phyloP scores from a whole-genome alignment of 805 yeast genomes.

The Metschnikowia similis region DNA sequence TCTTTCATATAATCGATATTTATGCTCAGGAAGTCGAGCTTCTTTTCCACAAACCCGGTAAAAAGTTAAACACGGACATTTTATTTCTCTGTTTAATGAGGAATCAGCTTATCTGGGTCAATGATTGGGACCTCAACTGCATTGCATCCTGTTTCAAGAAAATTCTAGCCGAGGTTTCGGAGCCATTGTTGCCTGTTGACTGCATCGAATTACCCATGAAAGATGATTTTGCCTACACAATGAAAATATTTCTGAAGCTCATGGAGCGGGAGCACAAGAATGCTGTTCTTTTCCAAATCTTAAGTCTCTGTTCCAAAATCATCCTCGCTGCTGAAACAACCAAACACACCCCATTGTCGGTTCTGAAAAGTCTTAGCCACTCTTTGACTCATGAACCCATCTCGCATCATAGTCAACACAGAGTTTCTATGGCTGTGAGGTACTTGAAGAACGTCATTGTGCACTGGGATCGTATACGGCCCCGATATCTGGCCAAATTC shows the following conservation, averaged over 20 bases:
- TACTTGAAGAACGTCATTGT: conserved; percentile 51
- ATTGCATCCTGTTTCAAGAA: conserved; percentile 45
- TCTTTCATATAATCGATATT: conserved; percentile 43
- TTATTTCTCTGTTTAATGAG: conserved; percentile 48
- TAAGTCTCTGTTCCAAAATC: conserved; percentile 35
- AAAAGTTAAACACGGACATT: conserved; percentile 42
- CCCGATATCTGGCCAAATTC: conserved; percentile 10
- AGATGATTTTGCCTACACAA: conserved; percentile 46
- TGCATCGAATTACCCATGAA: conserved; percentile 49
- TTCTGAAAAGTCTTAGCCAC: conserved; percentile 49
- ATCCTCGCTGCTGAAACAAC: conserved; percentile 23
- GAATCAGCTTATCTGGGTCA: conserved; percentile 49
- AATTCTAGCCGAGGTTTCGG: conserved; percentile 48
- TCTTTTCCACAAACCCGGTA: conserved; percentile 56
- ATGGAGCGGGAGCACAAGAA: conserved; percentile 20
- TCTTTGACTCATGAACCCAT: conserved; percentile 50
- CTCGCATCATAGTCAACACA: conserved; percentile 40
- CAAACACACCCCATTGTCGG: conserved; percentile 25
- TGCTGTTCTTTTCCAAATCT: conserved; percentile 42
- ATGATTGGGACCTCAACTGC: conserved; percentile 54
- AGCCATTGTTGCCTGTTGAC: conserved; percentile 50
- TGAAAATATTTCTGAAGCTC: conserved; percentile 30
- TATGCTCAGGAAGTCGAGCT: conserved; percentile 43
- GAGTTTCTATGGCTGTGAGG: conserved; percentile 48
- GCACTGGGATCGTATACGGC: conserved; percentile 40